These are phyloP conservation scores for Eimeria necatrix DNA, from an alignment of 169 alveolate genomes.

Conservation along the genomic window DNA sequence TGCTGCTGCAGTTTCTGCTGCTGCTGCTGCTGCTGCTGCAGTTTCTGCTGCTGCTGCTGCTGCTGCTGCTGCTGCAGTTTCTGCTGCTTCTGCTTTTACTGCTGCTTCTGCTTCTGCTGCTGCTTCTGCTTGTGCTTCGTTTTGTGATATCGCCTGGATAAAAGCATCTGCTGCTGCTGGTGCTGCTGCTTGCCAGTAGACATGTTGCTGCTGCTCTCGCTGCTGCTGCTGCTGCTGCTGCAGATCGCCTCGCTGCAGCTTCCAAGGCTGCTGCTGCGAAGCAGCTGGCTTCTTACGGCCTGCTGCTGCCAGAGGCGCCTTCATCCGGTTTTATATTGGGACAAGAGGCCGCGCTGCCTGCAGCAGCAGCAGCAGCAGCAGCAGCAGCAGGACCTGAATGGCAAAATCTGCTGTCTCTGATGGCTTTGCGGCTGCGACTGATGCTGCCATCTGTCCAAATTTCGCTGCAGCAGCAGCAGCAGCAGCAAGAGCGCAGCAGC, in stretches of 20 bases:
- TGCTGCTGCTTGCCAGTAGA: too few relatives aligned
- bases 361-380: constrained; percentile 42
- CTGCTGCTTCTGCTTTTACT: neutral
- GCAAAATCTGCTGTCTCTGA: constrained; percentile 33
- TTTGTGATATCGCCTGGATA: too few relatives aligned
- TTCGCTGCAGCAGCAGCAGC: constrained; percentile 63
- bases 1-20: constrained; percentile 21
- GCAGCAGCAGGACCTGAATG: neutral
- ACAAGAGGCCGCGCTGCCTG: neutral
- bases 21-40: neutral
- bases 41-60: neutral
- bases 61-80: neutral
- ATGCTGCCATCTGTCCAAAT: constrained; percentile 42
- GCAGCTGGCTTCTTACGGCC: neutral
- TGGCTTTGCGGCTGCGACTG: constrained; percentile 21
- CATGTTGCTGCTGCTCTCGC: neutral
- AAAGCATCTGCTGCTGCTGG: too few relatives aligned
- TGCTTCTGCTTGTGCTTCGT: too few relatives aligned
- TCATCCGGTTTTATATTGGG: neutral
- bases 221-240: constrained; percentile 15
- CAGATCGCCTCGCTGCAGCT: constrained; percentile 38
- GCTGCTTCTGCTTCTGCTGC: neutral
- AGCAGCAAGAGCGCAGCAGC: constrained; percentile 38
- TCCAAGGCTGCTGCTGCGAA: constrained; percentile 39
- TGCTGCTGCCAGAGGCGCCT: neutral